A percentile compares a stretch with the other conserved stretches of the same genome.
Conservation (phyloP, 2,329 filamentous ascomycete species). For the Fusarium sp. region DNA sequence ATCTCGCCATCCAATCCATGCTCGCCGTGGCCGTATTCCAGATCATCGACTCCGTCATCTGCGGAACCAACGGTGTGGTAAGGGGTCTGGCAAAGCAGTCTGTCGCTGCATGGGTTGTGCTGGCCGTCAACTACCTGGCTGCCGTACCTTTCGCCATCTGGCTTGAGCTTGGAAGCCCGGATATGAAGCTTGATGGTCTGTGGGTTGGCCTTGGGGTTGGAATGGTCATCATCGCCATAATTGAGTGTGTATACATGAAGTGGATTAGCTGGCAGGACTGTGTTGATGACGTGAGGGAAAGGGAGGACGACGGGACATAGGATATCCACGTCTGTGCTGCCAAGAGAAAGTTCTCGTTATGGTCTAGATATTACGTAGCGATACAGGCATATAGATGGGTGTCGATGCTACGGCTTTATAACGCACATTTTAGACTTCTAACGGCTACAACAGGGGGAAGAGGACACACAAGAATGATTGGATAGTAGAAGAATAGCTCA, state of each 20-base stretch:
- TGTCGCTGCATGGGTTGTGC: constrained; percentile 34
- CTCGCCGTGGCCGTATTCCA: constrained; percentile 32
- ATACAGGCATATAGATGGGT: neutral
- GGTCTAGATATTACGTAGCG: neutral
- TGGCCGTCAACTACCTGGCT: constrained; percentile 33
- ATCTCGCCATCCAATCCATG: constrained; percentile 27
- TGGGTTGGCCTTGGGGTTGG: constrained; percentile 40
- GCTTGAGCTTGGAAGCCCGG: constrained; percentile 30
- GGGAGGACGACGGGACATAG: constrained; percentile 33
- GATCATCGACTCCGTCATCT: constrained; percentile 32
- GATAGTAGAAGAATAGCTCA: no score
- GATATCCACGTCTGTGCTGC: neutral
- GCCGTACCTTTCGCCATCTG: constrained; percentile 35
- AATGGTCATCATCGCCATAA: constrained; percentile 38
- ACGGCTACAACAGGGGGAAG: neutral
- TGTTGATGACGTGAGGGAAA: constrained; percentile 35
- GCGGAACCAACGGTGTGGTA: constrained; percentile 34
- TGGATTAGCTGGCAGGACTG: constrained; percentile 40
- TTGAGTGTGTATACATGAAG: constrained; percentile 40
- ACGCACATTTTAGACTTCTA: neutral
- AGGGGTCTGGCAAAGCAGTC: constrained; percentile 35
- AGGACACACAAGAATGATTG: neutral
- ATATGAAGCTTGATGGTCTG: constrained; percentile 40
- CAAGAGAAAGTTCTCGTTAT: neutral
- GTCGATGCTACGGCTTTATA: neutral